Base-by-base conservation (phyloP, 495 filamentous ascomycete species). In the Xylaria nigripes region DNA sequence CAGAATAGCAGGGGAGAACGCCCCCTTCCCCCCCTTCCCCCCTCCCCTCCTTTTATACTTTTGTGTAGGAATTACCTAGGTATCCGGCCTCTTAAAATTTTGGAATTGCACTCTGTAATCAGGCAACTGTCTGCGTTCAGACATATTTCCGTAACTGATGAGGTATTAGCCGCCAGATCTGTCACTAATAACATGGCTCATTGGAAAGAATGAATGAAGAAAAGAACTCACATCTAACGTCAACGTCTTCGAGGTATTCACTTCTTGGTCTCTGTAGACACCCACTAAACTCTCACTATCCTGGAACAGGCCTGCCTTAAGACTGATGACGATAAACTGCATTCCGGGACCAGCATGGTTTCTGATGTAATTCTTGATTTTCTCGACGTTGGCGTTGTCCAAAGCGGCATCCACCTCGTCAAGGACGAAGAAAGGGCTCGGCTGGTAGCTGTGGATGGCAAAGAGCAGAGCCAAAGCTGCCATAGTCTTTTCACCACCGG, bases 401-500 rank as follows among this genome's bases (percentile, higher is more conserved):
- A 99, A 84, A 22, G 93, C 94, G 23, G 93, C 93, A 64, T 99
- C 93, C 27, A 99, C 91, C 70, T 99, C 93, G 70, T 99, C 93
- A 23, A 99, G 82, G 48, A 99, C 94, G 70, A 97, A 99, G 76
- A 99, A 97, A 2, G 93, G 93, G 23, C 79, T 85, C 2, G 93
- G 93, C 68, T 95, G 89, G 74, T 90, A 97, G 29, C 82, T 87
- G 73, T 97, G 93, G 54, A 99, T 89, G 21, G 93, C 92, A 62
- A 99, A 97, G 6, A 99, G 81, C 49, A 99, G 76, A 18, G 93
- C 93, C 21, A 99, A 78, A 38, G 93, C 93, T 2, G 93, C 93
- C 85, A 99, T 99, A 13, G 94, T 96, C 80, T 97, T 97, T 74
- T 99, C 93, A 50, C 93, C 93, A 58, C 93, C 93, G 10, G 89